Conservation (phyloP, 2,329 filamentous ascomycete genomes). For the Stagonosporopsis chrysanthemi region DNA sequence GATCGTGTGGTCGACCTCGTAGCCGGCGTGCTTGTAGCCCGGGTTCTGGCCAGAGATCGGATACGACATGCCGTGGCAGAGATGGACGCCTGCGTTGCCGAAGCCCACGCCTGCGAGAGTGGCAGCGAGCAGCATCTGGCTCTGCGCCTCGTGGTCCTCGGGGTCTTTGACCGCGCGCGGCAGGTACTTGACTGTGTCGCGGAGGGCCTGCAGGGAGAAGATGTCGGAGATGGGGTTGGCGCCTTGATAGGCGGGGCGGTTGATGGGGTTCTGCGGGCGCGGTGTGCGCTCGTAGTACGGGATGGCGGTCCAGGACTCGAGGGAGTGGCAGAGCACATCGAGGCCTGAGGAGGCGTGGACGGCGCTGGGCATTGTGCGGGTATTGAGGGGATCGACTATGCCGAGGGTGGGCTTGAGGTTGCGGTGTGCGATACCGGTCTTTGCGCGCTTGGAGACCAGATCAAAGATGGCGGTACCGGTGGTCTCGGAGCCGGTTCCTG, state of each 20-base stretch:
- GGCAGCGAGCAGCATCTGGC: conserved; percentile 92
- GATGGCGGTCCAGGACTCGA: conserved; percentile 98
- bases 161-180: conserved; percentile 86
- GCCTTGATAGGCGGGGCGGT: conserved; percentile 93
- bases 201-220: conserved; percentile 87
- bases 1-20: conserved; percentile 76
- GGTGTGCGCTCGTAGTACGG: conserved; percentile 88
- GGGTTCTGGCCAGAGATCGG: conserved; percentile 96
- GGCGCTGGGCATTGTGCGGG: conserved; percentile 91
- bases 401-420: conserved; percentile 95
- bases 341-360: conserved; percentile 92
- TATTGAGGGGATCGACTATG: conserved; percentile 87
- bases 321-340: conserved; percentile 92
- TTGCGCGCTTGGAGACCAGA: conserved; percentile 84
- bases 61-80: conserved; percentile 93
- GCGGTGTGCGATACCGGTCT: conserved; percentile 94
- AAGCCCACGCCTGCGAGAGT: conserved; percentile 96
- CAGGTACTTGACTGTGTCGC: conserved; percentile 87
- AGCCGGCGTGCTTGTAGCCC: conserved; percentile 87
- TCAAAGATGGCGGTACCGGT: conserved; percentile 99
- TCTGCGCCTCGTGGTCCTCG: conserved; percentile 90
- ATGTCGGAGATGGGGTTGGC: conserved; percentile 98
- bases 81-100: conserved; percentile 94
- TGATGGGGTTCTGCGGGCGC: conserved; percentile 85
- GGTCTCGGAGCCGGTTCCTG: conserved; percentile 89